Conservation (phyloP, 2,329 filamentous ascomycete species). For the Aspergillus niger region DNA sequence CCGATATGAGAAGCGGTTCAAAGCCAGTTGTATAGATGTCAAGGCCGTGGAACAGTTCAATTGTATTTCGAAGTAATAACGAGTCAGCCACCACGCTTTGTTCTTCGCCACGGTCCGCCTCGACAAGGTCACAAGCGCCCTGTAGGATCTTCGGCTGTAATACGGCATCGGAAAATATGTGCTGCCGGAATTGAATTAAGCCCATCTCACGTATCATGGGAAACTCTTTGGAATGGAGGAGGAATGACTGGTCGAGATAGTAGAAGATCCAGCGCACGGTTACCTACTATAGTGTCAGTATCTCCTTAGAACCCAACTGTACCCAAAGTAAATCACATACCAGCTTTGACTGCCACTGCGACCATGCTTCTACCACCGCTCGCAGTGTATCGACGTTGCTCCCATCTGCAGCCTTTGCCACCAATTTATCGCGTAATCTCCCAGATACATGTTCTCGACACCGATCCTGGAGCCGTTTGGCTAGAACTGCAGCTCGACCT, state of each 20-base stretch:
- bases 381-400: conserved; percentile 67
- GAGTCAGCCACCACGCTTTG: conserved; percentile 60
- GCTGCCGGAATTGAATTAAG: conserved; percentile 70
- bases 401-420: conserved; percentile 55
- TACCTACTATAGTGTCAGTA: conserved; percentile 50
- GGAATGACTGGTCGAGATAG: conserved; percentile 87
- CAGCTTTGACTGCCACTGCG: conserved; percentile 74
- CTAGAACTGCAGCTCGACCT: conserved; percentile 69
- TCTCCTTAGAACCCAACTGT: background rate
- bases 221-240: conserved; percentile 70
- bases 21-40: conserved; percentile 78
- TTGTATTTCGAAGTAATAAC: conserved; percentile 68
- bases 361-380: conserved; percentile 66
- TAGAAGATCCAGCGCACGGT: conserved; percentile 87
- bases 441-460: conserved; percentile 65
- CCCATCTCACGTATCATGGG: conserved; percentile 79
- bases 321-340: conserved; percentile 49
- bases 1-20: conserved; percentile 70
- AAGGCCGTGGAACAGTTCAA: conserved; percentile 83
- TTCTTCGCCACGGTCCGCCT: conserved; percentile 65
- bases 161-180: conserved; percentile 56
- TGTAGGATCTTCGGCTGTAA: conserved; percentile 59
- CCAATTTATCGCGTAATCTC: conserved; percentile 60
- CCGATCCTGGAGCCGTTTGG: conserved; percentile 64
- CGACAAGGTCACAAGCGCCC: conserved; percentile 76